Conservation (phyloP, 2,329 filamentous ascomycete species). For the Fusarium mangiferae region DNA sequence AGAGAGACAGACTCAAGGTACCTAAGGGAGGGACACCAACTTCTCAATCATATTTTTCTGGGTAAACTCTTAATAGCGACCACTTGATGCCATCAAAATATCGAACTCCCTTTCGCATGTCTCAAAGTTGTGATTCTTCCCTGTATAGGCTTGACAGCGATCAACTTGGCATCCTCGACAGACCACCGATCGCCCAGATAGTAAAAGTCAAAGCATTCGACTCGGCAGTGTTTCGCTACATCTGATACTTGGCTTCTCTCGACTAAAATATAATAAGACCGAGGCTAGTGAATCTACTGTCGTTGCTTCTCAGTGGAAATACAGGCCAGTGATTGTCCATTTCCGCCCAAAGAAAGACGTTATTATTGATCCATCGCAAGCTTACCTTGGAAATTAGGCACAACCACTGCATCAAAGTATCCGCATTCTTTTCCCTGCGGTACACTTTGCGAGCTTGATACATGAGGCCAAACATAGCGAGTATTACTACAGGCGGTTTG, state of each 20-base stretch:
- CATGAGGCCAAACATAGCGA: background rate
- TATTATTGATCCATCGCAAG: background rate
- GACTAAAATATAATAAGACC: background rate
- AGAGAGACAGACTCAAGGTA: background rate
- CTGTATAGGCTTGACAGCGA: background rate
- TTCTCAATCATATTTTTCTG: background rate
- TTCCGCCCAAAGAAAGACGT: background rate
- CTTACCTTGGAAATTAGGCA: background rate
- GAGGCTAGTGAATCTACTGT: background rate
- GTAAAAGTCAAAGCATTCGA: background rate
- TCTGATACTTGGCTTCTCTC: background rate
- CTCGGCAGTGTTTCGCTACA: too few relatives aligned
- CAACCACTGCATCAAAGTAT: too few relatives aligned
- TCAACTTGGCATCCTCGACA: background rate
- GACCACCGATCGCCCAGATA: background rate
- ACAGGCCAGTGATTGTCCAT: background rate
- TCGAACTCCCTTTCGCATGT: background rate
- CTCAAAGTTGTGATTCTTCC: background rate
- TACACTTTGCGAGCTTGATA: background rate
- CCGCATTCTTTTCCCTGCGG: too few relatives aligned
- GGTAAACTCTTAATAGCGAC: background rate
- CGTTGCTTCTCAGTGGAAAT: background rate
- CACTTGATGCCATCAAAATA: too few relatives aligned
- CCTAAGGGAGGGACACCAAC: too few relatives aligned
- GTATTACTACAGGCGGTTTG: background rate